These are phyloP conservation scores for Colletotrichum caudatum DNA, from an alignment of 2,329 filamentous ascomycete species.

Conservation along the genomic window DNA sequence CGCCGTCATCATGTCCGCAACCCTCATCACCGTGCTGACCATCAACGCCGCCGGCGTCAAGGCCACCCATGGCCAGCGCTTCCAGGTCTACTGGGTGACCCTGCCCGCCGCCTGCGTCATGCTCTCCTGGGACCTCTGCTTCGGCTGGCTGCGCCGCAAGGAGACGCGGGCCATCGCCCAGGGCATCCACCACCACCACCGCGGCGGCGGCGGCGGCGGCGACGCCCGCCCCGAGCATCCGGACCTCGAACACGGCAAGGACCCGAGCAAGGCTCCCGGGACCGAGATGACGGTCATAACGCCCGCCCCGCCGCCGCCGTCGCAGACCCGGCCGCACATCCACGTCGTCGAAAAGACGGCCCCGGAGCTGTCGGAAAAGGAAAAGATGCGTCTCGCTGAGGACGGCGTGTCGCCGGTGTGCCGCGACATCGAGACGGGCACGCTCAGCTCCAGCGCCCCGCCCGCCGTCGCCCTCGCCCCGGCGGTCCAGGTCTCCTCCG, in stretches of 20 bases:
- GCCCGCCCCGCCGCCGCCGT: not conserved
- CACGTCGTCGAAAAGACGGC: conserved; percentile 22
- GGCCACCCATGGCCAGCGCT: conserved; percentile 54
- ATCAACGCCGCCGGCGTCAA: conserved; percentile 71
- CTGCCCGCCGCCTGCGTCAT: conserved; percentile 76
- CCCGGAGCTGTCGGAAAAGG: not conserved
- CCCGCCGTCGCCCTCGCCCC: conserved; percentile 24
- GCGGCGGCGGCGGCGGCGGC: conserved; percentile 60
- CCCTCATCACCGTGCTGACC: conserved; percentile 73
- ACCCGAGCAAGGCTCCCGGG: not conserved
- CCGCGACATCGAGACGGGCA: not conserved
- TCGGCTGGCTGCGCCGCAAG: conserved; percentile 72
- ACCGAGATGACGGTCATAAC: not conserved
- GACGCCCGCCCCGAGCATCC: conserved; percentile 46
- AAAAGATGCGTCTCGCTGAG: not conserved
- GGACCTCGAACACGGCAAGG: conserved; percentile 1
- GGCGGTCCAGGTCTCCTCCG: not conserved
- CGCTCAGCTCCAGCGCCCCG: not conserved
- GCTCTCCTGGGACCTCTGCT: conserved; percentile 74
- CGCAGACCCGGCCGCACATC: conserved; percentile 12
- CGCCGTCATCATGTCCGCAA: conserved; percentile 73
- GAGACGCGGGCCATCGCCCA: conserved; percentile 73
- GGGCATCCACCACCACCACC: conserved; percentile 47
- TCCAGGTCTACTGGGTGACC: conserved; percentile 76
- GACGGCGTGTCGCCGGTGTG: conserved; percentile 11